A percentile compares a stretch with the other conserved stretches of the same genome.
Evolutionary conservation across 192 early-diverging fungal species (phyloP).

Genomic region (Pilaira anomala): DNA sequence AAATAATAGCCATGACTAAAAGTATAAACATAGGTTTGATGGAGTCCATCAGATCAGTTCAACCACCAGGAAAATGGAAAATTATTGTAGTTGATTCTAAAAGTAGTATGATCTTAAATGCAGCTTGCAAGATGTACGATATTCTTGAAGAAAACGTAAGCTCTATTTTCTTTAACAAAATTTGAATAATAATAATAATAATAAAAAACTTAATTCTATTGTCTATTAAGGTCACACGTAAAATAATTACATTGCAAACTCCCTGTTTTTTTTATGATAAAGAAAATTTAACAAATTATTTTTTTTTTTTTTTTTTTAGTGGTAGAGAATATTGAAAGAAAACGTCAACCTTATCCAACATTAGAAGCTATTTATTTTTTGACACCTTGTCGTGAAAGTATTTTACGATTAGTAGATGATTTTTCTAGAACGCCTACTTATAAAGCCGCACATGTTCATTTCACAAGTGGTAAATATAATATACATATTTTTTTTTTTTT

Average conservation of each 20-base stretch:
- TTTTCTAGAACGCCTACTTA: slow-evolving; percentile 49
- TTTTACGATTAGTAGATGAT: slow-evolving; percentile 58
- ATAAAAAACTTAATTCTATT: not conserved
- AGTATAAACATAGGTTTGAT: slow-evolving; percentile 42
- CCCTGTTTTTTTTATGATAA: not conserved
- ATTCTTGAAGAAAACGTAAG: slow-evolving; percentile 69
- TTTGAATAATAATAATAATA: not conserved
- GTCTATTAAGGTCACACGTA: slow-evolving; percentile 27
- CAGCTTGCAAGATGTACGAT: slow-evolving; percentile 74
- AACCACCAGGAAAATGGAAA: slow-evolving; percentile 77
- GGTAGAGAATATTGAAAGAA: slow-evolving; percentile 59
- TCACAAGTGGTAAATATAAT: slow-evolving; percentile 46
- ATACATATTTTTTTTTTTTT: too few species aligned
- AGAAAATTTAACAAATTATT: not conserved
- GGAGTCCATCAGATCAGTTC: slow-evolving; percentile 74
- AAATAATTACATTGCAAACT: not conserved
- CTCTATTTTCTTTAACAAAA: not conserved
- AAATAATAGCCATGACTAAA: not conserved
- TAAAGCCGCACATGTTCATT: slow-evolving; percentile 58
- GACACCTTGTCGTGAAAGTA: slow-evolving; percentile 53
- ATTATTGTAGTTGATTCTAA: slow-evolving; percentile 77
- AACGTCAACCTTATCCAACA: slow-evolving; percentile 55
- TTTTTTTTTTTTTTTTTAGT: slow-evolving; percentile 33
- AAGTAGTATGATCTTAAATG: slow-evolving; percentile 67
- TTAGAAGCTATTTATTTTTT: slow-evolving; percentile 63